phyloP scores from a whole-genome alignment of 2,329 filamentous ascomycete species.

The Rasamsonia emersonii region DNA sequence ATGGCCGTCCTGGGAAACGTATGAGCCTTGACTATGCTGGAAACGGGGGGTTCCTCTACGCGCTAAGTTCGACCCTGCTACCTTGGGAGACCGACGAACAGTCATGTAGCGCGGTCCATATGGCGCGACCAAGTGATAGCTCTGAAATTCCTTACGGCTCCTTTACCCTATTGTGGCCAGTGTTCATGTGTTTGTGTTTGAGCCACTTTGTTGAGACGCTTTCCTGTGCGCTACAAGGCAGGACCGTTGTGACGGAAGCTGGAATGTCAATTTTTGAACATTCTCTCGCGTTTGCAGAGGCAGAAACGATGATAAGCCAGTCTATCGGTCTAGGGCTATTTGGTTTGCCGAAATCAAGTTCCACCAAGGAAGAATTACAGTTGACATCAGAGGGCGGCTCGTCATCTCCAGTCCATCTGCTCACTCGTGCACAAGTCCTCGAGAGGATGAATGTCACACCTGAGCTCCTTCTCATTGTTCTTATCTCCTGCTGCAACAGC shows the following conservation, averaged over 20 bases:
- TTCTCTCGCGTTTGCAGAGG: constrained; percentile 90
- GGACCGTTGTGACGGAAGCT: constrained; percentile 70
- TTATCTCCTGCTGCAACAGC: constrained; percentile 85
- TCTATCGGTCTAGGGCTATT: constrained; percentile 66
- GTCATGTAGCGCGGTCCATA: constrained; percentile 66
- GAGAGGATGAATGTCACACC: constrained; percentile 78
- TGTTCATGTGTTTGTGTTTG: constrained; percentile 46
- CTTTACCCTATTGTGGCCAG: constrained; percentile 54
- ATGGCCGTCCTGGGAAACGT: constrained; percentile 57
- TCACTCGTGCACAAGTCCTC: constrained; percentile 51
- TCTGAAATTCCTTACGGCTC: constrained; percentile 62
- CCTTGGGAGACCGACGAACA: constrained; percentile 64
- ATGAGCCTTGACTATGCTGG: constrained; percentile 63
- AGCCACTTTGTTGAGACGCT: constrained; percentile 87
- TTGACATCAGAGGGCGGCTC: constrained; percentile 21
- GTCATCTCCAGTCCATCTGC: constrained; percentile 27
- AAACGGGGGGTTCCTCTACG: constrained; percentile 61
- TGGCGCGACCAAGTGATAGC: constrained; percentile 51
- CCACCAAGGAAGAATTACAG: constrained; percentile 38
- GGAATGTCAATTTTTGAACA: constrained; percentile 97
- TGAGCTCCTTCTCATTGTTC: constrained; percentile 75
- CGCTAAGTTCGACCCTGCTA: constrained; percentile 61
- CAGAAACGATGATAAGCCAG: constrained; percentile 76
- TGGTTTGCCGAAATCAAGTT: constrained; percentile 37
- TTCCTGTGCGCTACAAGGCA: constrained; percentile 78